Base-by-base conservation (phyloP, 106 monocot species). In the Vanilla planifolia region DNA sequence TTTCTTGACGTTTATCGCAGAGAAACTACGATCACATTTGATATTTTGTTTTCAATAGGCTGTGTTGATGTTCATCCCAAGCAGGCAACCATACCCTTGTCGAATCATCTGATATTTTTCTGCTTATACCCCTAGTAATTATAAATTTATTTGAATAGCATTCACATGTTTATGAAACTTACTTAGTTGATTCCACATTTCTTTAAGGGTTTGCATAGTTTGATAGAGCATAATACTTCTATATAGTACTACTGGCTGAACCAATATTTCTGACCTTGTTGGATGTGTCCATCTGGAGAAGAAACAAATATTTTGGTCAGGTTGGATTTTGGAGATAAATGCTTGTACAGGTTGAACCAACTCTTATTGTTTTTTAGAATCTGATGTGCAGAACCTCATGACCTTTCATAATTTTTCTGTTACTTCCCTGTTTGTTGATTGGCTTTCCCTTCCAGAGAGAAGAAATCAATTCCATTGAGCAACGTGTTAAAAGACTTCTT, bases 391-490 rank as follows among this genome's bases (percentile, higher is more conserved):
- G 15, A 53, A 30, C 32, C n/a, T 32, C 29, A 2, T 7, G 9
- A 15, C 28, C 32, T 51, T 27, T 30, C 53, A 53, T 29, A 32
- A 53, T 5, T 53, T 53, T 27, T 53, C 32, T 0, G 7, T 16
- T 46, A 46, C 4, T 46, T 19, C 19, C n/a, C 45, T 46, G 5
- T n/a, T 33, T 56, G 9, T 2, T 30, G 28, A 4, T 41, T 39
- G 7, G 6, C 23, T 23, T 7, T 48, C 34, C 51, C 37, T 15
- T 62, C 9, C 78, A 95, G 95, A 92, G 80, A 75, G 92, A 88
- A 68, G 98, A 92, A 82, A 92, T 98, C 30, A 82, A 67, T 33
- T 62, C 80, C 21, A 88, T 74, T 63, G 92, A 98, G 85, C 92
- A 88, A 33, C 84, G 84, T 51, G 91, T 92, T 30, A 92, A 92